Conservation (phyloP, 257 asterid genomes). For the Oldenlandia corymbosa region DNA sequence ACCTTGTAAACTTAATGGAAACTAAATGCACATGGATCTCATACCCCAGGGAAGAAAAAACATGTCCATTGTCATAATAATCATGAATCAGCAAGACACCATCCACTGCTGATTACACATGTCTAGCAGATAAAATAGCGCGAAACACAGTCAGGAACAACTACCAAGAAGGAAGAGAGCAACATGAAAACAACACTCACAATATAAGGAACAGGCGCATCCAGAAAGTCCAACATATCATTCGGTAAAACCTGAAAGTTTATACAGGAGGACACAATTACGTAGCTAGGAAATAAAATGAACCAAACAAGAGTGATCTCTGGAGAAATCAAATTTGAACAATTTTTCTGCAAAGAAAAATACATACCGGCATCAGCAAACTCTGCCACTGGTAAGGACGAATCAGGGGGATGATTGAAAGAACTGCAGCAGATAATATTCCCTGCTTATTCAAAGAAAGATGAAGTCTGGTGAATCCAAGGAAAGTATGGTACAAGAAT, state of each 20-base stretch:
- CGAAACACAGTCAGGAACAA: background rate
- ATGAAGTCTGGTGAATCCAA: conserved; percentile 1
- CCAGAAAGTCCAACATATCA: conserved; percentile 97
- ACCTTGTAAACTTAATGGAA: background rate
- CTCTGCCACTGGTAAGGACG: conserved; percentile 99
- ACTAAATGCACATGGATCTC: background rate
- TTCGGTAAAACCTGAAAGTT: conserved; percentile 82
- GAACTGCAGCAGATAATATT: conserved; percentile 70
- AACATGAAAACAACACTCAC: conserved; percentile 45
- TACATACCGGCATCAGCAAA: conserved; percentile 85
- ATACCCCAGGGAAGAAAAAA: conserved; percentile 4
- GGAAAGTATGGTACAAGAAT: background rate
- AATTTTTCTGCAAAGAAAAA: conserved; percentile 13
- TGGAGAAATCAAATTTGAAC: conserved; percentile 11
- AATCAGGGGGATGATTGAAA: conserved; percentile 83
- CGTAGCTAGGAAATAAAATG: background rate
- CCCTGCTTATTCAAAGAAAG: conserved; percentile 56
- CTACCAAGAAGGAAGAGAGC: background rate
- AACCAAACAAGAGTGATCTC: conserved; percentile 13
- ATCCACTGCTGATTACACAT: background rate
- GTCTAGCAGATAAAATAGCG: background rate
- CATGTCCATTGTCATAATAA: background rate
- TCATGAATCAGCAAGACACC: background rate
- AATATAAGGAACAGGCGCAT: conserved; percentile 98
- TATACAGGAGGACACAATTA: background rate